Conservation (phyloP, 345 rosid species). For the Moricandia arvensis region DNA sequence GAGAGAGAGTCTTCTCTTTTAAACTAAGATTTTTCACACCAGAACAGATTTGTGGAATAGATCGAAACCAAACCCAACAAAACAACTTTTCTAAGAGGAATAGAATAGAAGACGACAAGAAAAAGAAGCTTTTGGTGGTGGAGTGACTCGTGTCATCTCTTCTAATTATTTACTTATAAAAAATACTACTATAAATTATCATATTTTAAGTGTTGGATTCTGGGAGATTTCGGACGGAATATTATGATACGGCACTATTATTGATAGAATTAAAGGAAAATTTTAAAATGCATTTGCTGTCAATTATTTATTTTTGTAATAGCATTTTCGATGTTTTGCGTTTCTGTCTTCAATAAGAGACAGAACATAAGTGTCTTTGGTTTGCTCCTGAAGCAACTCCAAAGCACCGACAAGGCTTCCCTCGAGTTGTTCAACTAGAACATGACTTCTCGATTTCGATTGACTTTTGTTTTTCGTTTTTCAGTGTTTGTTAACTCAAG, state of each 20-base stretch:
- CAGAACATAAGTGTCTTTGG: conserved; percentile 26
- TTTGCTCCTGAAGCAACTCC: conserved; percentile 32
- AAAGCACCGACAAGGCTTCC: conserved; percentile 5
- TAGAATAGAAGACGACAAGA: no score
- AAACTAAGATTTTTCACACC: neutral
- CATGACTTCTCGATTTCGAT: conserved; percentile 18
- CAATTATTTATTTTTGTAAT: no score
- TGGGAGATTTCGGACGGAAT: neutral
- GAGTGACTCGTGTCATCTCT: conserved; percentile 30
- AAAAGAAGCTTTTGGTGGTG: neutral
- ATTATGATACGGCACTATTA: no score
- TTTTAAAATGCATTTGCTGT: no score
- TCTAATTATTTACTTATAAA: conserved; percentile 10
- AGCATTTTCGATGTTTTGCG: conserved; percentile 34
- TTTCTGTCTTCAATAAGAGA: conserved; percentile 17
- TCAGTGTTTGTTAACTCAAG: neutral
- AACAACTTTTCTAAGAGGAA: neutral
- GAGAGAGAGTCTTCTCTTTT: neutral
- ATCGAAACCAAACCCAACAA: conserved; percentile 38
- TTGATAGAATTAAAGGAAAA: neutral
- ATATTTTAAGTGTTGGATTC: conserved; percentile 20
- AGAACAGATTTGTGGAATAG: conserved; percentile 1
- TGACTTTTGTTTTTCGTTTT: conserved; percentile 8
- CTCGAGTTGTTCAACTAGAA: conserved; percentile 33
- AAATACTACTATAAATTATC: neutral